Evolutionary conservation across 1,139 yeast species (phyloP), one percentile per base, ranked within the genome.

Genomic region (Suhomyces anneliseae): DNA sequence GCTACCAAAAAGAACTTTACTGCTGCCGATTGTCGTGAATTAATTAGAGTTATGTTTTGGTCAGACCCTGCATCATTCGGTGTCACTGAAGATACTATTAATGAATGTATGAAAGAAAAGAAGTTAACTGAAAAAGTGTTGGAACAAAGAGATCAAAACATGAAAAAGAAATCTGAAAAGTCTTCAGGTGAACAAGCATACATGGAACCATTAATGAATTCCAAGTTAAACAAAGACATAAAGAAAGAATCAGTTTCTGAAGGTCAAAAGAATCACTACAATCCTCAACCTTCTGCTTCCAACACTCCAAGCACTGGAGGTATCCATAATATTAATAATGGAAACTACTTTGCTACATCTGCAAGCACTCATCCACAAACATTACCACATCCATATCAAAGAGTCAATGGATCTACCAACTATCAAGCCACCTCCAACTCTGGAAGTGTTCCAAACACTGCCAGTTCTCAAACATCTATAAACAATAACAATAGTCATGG

Each of bases 11-110:
- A 81, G 55, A 62, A 68, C 45, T 79, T 81, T 55, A 69, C 81
- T 11, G 76, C 79, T 31, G 71, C 64, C 33, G 86, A 82, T 53
- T 77, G 87, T 54, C 78, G 86, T 43, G 81, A 76, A 39, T 65
- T 83, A 40, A 66, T 84, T 15, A 68, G 81, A 42, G 69, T 70
- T 45, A 58, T 85, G 55, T 85, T 86, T 57, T 72, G 80, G 65
- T 60, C 64, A 12, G 78, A 82, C 56, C 90, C 93, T 0, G 74
- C 64, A 3, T 64, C 69, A 27, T 85, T 86, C 63, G 85, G 85
- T 2, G 77, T 85, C 14, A 69, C 69, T 50, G 81, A 76, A 42
- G 78, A 69, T 27, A 65, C 74, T 6, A 57, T 72, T 15, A 62
- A 59, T 38, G 79, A 74, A 52, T 66, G 74, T 47, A 45, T 62